These are phyloP conservation scores for Thyridium curvatum DNA, from an alignment of 2,329 filamentous ascomycete genomes.

Conservation along the genomic window DNA sequence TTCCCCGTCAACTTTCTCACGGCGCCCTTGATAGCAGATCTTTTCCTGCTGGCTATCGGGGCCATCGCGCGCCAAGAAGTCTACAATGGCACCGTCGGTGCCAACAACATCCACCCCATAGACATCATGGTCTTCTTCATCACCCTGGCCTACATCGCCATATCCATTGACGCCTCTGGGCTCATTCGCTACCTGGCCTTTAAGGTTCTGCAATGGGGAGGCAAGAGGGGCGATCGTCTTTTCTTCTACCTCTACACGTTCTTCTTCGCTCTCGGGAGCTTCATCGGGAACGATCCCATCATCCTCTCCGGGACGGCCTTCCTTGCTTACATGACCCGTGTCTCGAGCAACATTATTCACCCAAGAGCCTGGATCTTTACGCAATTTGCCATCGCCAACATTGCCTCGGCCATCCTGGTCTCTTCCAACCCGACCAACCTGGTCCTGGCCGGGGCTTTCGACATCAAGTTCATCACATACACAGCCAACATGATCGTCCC, in stretches of 20 bases:
- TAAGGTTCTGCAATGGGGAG: slow-evolving; percentile 62
- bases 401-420: slow-evolving; percentile 68
- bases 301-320: slow-evolving; percentile 70
- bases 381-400: slow-evolving; percentile 68
- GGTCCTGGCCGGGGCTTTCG: slow-evolving; percentile 65
- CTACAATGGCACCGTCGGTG: slow-evolving; percentile 60
- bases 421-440: slow-evolving; percentile 75
- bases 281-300: slow-evolving; percentile 71
- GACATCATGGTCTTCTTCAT: slow-evolving; percentile 74
- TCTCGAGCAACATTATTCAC: slow-evolving; percentile 65
- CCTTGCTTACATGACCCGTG: slow-evolving; percentile 69
- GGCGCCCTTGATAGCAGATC: slow-evolving; percentile 62
- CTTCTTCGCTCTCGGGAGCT: slow-evolving; percentile 61
- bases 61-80: slow-evolving; percentile 64
- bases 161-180: slow-evolving; percentile 70
- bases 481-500: slow-evolving; percentile 75
- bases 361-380: slow-evolving; percentile 68
- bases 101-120: slow-evolving; percentile 59
- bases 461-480: slow-evolving; percentile 66
- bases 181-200: slow-evolving; percentile 66
- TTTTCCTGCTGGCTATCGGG: slow-evolving; percentile 63
- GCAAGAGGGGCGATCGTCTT: slow-evolving; percentile 58
- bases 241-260: slow-evolving; percentile 71
- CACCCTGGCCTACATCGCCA: slow-evolving; percentile 68
- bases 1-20: slow-evolving; percentile 68